phyloP scores from a whole-genome alignment of 1,284 basidiomycete species.

The Entoloma clypeatum region DNA sequence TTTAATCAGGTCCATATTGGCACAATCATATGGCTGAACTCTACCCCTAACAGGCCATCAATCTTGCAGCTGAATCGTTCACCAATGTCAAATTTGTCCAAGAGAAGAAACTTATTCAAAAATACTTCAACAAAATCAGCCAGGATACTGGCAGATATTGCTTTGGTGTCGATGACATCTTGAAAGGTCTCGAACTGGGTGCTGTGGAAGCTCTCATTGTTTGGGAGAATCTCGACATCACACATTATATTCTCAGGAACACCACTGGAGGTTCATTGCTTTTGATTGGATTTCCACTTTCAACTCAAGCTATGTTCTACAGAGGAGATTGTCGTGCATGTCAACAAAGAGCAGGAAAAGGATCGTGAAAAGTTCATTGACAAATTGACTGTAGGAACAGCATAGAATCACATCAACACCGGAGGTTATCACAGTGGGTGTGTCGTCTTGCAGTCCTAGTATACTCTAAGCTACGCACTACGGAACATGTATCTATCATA shows the following conservation, averaged over 20 bases:
- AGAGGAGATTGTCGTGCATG: slow-evolving; percentile 84
- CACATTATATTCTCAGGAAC: slow-evolving; percentile 82
- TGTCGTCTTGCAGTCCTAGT: too few species aligned
- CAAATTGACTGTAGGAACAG: slow-evolving; percentile 93
- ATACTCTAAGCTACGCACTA: too few species aligned
- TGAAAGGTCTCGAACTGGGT: slow-evolving; percentile 95
- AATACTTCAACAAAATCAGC: slow-evolving; percentile 99
- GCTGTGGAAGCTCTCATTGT: slow-evolving; percentile 97
- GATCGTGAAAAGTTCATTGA: slow-evolving; percentile 94
- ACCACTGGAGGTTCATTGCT: slow-evolving; percentile 75
- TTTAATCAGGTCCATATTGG: slow-evolving; percentile 82
- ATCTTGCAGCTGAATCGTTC: slow-evolving; percentile 92
- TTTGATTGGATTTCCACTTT: not conserved
- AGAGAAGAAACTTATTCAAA: slow-evolving; percentile 96
- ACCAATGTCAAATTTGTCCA: slow-evolving; percentile 99
- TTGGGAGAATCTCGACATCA: slow-evolving; percentile 95
- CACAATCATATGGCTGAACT: not conserved
- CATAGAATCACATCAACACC: too few species aligned
- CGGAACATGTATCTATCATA: too few species aligned
- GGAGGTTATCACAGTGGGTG: too few species aligned
- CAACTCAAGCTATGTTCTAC: slow-evolving; percentile 7
- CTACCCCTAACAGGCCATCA: slow-evolving; percentile 75
- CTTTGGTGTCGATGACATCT: slow-evolving; percentile 96
- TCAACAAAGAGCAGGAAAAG: slow-evolving; percentile 79
- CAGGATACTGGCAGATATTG: slow-evolving; percentile 97